Conservation (phyloP, 2,329 filamentous ascomycete species). For the Diplodia intermedia region DNA sequence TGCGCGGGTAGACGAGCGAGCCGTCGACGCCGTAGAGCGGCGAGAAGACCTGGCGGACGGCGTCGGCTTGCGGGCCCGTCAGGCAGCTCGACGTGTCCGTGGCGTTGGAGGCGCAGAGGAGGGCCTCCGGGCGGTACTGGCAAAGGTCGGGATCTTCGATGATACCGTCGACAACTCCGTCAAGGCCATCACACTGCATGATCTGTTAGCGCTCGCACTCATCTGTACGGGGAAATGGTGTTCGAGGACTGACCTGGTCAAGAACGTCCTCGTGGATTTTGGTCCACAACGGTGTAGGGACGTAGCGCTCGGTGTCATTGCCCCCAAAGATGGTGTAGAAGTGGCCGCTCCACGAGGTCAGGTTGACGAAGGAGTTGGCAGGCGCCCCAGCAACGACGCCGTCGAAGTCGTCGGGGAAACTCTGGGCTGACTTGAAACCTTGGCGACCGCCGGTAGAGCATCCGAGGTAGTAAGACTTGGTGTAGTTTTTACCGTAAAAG, state of each 20-base stretch:
- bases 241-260: constrained; percentile 45
- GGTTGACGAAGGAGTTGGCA: constrained; percentile 44
- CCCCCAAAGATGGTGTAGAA: constrained; percentile 43
- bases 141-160: constrained; percentile 57
- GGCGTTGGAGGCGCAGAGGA: constrained; percentile 47
- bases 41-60: constrained; percentile 53
- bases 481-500: constrained; percentile 51
- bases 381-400: constrained; percentile 48
- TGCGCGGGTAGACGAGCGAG: constrained; percentile 57
- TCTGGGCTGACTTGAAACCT: constrained; percentile 41
- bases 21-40: constrained; percentile 54
- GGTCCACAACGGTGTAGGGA: constrained; percentile 50
- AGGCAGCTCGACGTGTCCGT: constrained; percentile 52
- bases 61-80: constrained; percentile 52
- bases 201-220: background rate
- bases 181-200: constrained; percentile 56
- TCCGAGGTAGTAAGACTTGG: constrained; percentile 51
- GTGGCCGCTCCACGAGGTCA: constrained; percentile 44
- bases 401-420: constrained; percentile 47
- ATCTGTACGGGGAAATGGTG: too few species aligned
- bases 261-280: constrained; percentile 54
- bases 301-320: constrained; percentile 48
- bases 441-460: constrained; percentile 50
- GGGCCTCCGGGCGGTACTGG: constrained; percentile 50
- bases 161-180: constrained; percentile 58